Percentiles rank a stretch among this genome's conserved stretches.
Evolutionary conservation across 768 basidiomycete species (phyloP).

Genomic region (Suillus spraguei): DNA sequence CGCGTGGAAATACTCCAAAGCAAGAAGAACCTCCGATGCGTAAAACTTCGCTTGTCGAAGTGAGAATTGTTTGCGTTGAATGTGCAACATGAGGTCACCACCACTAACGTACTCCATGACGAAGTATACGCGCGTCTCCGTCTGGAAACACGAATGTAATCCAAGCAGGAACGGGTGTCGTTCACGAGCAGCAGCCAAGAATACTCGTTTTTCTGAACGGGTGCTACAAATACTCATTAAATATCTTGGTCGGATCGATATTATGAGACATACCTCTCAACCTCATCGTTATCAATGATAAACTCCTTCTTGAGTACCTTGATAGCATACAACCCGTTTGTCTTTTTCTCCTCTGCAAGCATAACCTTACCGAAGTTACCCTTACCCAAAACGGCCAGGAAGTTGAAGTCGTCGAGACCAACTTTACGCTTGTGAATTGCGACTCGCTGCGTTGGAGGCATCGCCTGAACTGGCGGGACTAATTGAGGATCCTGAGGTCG

Average conservation of each 20-base stretch:
- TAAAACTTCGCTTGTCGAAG: slow-evolving; percentile 99
- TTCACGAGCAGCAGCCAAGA: slow-evolving; percentile 94
- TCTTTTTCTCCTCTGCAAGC: slow-evolving; percentile 97
- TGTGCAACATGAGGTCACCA: slow-evolving; percentile 99
- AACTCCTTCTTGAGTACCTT: slow-evolving; percentile 99
- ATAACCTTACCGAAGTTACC: slow-evolving; percentile 99
- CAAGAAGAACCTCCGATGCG: slow-evolving; percentile 93
- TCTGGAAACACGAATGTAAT: slow-evolving; percentile 99
- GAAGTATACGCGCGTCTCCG: slow-evolving; percentile 98
- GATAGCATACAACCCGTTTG: slow-evolving; percentile 91
- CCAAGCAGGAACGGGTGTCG: slow-evolving; percentile 97
- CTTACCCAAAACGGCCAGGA: slow-evolving; percentile 96
- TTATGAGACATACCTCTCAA: slow-evolving; percentile 76
- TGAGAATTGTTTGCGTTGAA: slow-evolving; percentile 98
- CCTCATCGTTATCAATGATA: slow-evolving; percentile 99
- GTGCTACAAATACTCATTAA: slow-evolving; percentile 58
- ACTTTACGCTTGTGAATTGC: slow-evolving; percentile 76
- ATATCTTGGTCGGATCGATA: slow-evolving; percentile 12
- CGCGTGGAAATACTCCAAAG: slow-evolving; percentile 96
- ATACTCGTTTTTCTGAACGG: slow-evolving; percentile 98
- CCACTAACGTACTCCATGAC: slow-evolving; percentile 99
- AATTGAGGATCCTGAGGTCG: slow-evolving; percentile 35
- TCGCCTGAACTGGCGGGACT: slow-evolving; percentile 29
- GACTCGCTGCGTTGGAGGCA: slow-evolving; percentile 42
- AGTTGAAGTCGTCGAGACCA: slow-evolving; percentile 98